Evolutionary conservation across 768 basidiomycete species (phyloP), one percentile per base, ranked within the genome.

Genomic region (Guyanaporus albipodus): DNA sequence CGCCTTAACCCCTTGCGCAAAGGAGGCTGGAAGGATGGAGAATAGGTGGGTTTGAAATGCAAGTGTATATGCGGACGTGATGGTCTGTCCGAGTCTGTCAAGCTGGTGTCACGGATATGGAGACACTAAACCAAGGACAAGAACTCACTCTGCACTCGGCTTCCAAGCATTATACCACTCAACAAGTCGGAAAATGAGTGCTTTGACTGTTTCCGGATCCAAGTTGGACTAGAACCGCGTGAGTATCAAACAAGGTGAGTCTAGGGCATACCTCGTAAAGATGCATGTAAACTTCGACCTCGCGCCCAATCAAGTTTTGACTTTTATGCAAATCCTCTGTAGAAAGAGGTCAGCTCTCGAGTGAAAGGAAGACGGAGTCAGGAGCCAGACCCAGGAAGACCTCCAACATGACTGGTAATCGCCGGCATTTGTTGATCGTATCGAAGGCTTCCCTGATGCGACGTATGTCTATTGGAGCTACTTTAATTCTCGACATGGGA

Each of bases 131-230:
- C 12, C 23, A 27, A 32, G 17, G 28, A 21, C 8, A 23, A 33
- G 8, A 6, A 72, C 78, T 63, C 52, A 84, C 86, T 86, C 85
- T 36, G 67, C 56, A 12, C 76, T 74, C 1, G 86, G 86, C 18
- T 73, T 72, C 89, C 89, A 91, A n/a, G 78, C 75, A 42, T 73
- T 73, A 59, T 82, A 86, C 89, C 89, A 91, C 19, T 82, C 75
- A 15, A 80, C 67, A 4, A 91, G 64, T 28, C 82, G 73, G 42
- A 73, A 71, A 1, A 90, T 69, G 18, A 91, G 74, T 21, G 68
- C 64, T 11, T 70, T 69, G 8, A 91, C 71, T 19, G 76, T 60
- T 22, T 73, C 67, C 2, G 78, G 68, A 46, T 81, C 74, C 17
- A 68, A 61, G 21, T 71, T 70, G 32, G 63, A 60, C 82, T 86